Base-by-base conservation (phyloP, 116 monocot genomes). In the Phalaenopsis hybrid region DNA sequence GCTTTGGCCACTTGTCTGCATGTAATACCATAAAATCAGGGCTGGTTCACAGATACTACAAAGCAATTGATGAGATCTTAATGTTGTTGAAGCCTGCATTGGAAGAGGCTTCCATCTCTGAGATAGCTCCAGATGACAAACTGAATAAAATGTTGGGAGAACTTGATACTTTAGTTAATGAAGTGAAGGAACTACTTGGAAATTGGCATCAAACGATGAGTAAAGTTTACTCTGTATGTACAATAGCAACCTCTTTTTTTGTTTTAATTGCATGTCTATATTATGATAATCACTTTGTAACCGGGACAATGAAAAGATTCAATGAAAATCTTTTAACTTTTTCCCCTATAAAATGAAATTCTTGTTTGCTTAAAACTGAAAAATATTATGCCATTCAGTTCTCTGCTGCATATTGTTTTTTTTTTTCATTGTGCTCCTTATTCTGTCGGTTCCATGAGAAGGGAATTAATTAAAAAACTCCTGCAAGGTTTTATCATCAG, bases 151-250 rank as follows among this genome's bases (percentile, higher is more conserved):
- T 82, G 17, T 50, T 93, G 55, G 78, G 83, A 86, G 89, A 89
- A 80, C 86, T 95, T 17, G 85, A 88, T 87, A 72, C 75, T 84
- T 44, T 83, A 41, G 77, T 90, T 63, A 81, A 84, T 77, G 89
- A 90, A 81, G 85, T 89, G 69, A 82, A 44, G 61, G 91, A 88
- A 81, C 88, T 93, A 75, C 21, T 88, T 68, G 87, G 84, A 77
- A 83, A 78, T 79, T 98, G 93, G 90, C 79, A 95, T 23, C 90
- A 81, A 57, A 85, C 91, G 89, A 90, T 78, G 87, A 95, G 98
- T 84, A 98, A 92, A 91, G 44, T 95, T 77, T 90, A 92, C 79
- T 90, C 93, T 85, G 98, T 98, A 89, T 67, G 93, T 85, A 7
- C 37, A 16, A 49, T 17, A 61, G 20, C 57, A 45, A 33, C 48